Base-by-base conservation (phyloP, 2,329 filamentous ascomycete genomes). In the Aspergillus chevalieri region DNA sequence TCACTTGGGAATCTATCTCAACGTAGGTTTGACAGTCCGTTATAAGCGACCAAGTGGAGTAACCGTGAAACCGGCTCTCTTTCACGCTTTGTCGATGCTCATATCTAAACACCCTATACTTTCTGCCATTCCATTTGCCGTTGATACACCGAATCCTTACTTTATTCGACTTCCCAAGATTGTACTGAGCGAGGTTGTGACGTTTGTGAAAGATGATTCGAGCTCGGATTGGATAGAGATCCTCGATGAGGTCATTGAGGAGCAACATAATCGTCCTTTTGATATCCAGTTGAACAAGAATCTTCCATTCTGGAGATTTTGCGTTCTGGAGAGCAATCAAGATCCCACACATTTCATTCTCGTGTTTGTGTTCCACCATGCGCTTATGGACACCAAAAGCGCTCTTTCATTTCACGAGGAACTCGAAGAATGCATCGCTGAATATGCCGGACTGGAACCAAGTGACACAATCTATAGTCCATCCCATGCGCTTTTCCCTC, bases 261-360 rank as follows among this genome's bases (percentile, higher is more conserved):
- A 44, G n/a, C 41, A 48, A 44, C 47, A 48, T 19, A 44, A 48
- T 48, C 22, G n/a, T 14, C 47, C 47, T 19, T 48, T 48, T 30
- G 28, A 21, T 14, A 8, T 39, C 17, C 17, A 48, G n/a, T 12
- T 15, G 2, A 39, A 39, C 36, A 39, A 19, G 36, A 3, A 6
- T 15, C 36, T 39, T 39, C 36, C 36, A 4, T 39, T 39, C 36
- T 39, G 36, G 36, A 39, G 36, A 6, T 15, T 39, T 3, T 39
- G 36, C n/a, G 36, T 39, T n/a, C 21, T 48, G n/a, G 47, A 48
- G 47, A 44, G 41, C 9, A 44, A n/a, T 15, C 19, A 39, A 10
- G 2, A 2, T 2, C 28, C 44, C 17, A 4, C 3, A n/a, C 10
- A 9, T 28, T 50, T 47, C 26, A 44, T 6, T 22, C 21, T 22